Evolutionary conservation across 2,329 filamentous ascomycete genomes (phyloP).

Genomic region (Penicillium sp.): DNA sequence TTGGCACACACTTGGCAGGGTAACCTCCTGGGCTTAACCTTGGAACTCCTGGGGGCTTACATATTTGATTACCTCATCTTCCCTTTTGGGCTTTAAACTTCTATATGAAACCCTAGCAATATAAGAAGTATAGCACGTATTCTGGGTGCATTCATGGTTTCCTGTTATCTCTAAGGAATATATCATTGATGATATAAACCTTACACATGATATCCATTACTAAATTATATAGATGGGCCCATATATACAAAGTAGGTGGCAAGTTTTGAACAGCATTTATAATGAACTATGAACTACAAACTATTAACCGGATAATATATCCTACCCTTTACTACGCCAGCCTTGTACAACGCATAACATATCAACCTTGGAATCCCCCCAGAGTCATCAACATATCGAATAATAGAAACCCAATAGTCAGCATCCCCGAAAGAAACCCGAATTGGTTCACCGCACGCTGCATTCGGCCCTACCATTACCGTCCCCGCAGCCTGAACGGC

Average conservation of each 20-base stretch:
- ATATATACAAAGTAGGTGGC: background rate
- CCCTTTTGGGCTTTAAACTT: background rate
- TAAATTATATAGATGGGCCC: background rate
- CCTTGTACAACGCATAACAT: background rate
- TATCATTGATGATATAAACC: too few species aligned
- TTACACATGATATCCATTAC: background rate
- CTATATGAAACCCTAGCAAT: background rate
- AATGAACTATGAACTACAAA: background rate
- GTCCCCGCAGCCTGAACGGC: slow-evolving; percentile 30
- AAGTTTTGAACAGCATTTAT: background rate
- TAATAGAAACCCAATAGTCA: slow-evolving; percentile 4
- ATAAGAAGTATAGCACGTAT: background rate
- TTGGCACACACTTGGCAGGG: background rate
- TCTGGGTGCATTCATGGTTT: background rate
- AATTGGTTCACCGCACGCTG: slow-evolving; percentile 38
- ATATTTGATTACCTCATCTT: slow-evolving; percentile 1
- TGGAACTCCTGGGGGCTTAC: too few species aligned
- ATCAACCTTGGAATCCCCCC: too few species aligned
- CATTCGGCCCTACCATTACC: slow-evolving; percentile 27
- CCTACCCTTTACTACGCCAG: background rate
- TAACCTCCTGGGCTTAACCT: too few species aligned
- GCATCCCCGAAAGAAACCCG: slow-evolving; percentile 5
- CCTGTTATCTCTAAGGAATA: too few species aligned
- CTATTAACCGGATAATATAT: background rate
- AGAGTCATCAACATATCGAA: background rate